Evolutionary conservation across 352 stramenopile genomes (phyloP), one percentile per base, ranked within the genome.

Genomic region (Phytopythium aichiense): DNA sequence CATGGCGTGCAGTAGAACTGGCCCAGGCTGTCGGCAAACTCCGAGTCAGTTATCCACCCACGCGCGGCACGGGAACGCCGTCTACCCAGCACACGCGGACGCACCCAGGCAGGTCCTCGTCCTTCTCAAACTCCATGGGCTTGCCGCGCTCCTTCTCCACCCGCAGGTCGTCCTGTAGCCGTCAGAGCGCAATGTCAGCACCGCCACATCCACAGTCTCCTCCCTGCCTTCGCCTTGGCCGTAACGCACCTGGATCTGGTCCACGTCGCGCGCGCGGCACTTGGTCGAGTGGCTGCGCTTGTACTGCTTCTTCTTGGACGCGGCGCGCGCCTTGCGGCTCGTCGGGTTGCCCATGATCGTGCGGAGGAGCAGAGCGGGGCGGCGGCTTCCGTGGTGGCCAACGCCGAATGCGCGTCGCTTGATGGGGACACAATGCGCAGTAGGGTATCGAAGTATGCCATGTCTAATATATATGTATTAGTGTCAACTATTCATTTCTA

Each of bases 1-100:
- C 87, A 95, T 20, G 87, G 84, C 45, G 87, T 95, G 73, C 87
- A 95, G 67, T 95, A 95, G 71, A 86, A 95, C 68, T 94, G 84
- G 42, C 87, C 87, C 25, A 95, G 64, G 74, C 86, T 91, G 51
- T 52, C n/a, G 25, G 13, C 25, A 28, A 25, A 30, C 48, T 46
- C 28, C 52, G 22, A 42, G 40, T n/a, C 25, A 38, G 22, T 7
- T 22, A 35, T 48, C 30, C 49, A 30, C 51, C 8, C 37, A 46
- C n/a, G 25, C 13, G 49, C 2, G 15, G 12, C 23, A 15, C 2
- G 25, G 12, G 4, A 16, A 23, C n/a, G 11, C 20, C 28, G 28
- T 31, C 28, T 31, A 7, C 28, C 4, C 28, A 31, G 28, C 28
- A 31, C 28, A 7, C 15, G 4, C 30, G 59, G 4, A 76, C 76